A percentile compares a stretch with the other conserved stretches of the same genome.
These are phyloP conservation scores for Phytophthora lateralis DNA, from an alignment of 352 stramenopile species.

Conservation along the genomic window DNA sequence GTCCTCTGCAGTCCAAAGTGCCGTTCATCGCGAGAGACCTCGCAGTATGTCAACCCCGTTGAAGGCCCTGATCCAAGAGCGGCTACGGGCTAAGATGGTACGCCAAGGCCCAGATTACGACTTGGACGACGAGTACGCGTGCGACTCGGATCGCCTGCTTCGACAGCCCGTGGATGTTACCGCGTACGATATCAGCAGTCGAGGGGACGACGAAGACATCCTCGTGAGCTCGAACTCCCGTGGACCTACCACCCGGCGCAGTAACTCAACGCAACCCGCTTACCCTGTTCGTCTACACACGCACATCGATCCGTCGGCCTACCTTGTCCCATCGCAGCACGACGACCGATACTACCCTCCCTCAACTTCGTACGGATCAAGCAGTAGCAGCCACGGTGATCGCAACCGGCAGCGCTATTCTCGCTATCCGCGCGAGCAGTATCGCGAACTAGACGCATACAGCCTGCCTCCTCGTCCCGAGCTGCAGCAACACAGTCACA, in stretches of 20 bases:
- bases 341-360: constrained; percentile 21
- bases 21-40: background rate
- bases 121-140: constrained; percentile 26
- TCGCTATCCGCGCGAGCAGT: constrained; percentile 22
- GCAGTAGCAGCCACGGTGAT: constrained; percentile 2
- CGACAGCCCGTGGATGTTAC: constrained; percentile 21
- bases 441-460: constrained; percentile 22
- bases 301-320: constrained; percentile 35
- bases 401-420: constrained; percentile 18
- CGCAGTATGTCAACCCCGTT: constrained; percentile 59
- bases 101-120: constrained; percentile 33
- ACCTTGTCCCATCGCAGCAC: constrained; percentile 22
- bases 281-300: constrained; percentile 34
- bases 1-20: background rate
- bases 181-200: constrained; percentile 26
- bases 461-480: constrained; percentile 14
- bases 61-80: constrained; percentile 78
- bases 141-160: constrained; percentile 16
- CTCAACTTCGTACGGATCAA: constrained; percentile 1
- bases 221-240: constrained; percentile 1
- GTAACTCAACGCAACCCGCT: constrained; percentile 2
- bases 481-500: constrained; percentile 17
- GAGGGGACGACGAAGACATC: constrained; percentile 4
- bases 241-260: constrained; percentile 9
- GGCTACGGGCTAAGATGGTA: constrained; percentile 70